Evolutionary conservation across 2,329 filamentous ascomycete genomes (phyloP).

Genomic region (Dryadomyces sulphureus): DNA sequence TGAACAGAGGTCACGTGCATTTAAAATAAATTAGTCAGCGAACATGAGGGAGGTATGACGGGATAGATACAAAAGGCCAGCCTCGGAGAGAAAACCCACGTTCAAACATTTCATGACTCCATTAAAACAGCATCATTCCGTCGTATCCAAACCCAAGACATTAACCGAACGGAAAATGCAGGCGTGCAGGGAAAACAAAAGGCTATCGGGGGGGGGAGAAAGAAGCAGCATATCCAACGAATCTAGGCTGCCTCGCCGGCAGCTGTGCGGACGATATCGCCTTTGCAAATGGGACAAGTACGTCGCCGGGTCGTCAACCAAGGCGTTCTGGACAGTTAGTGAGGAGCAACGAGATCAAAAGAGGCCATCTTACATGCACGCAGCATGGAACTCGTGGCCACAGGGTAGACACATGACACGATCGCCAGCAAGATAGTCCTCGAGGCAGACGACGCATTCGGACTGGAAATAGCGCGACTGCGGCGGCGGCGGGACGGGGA

Average conservation of each 20-base stretch:
- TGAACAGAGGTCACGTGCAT: background rate
- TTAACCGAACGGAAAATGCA: background rate
- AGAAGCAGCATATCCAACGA: background rate
- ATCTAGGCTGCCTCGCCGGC: conserved; percentile 4
- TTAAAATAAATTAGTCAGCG: background rate
- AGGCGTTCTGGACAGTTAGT: conserved; percentile 52
- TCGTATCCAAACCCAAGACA: background rate
- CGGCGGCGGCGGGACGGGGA: conserved; percentile 23
- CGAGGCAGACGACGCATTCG: conserved; percentile 91
- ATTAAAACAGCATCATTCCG: background rate
- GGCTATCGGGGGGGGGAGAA: background rate
- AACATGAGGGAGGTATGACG: background rate
- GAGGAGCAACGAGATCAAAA: background rate
- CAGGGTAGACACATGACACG: conserved; percentile 94
- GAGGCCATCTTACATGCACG: conserved; percentile 75
- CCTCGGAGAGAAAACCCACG: background rate
- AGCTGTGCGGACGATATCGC: conserved; percentile 60
- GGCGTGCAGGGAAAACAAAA: too few relatives aligned
- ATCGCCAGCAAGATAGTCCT: conserved; percentile 90
- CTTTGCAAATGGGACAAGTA: conserved; percentile 98
- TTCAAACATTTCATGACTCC: background rate
- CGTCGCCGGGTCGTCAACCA: conserved; percentile 91
- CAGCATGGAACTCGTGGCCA: conserved; percentile 92
- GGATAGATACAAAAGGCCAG: background rate
- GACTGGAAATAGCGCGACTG: conserved; percentile 36